Conservation (phyloP, 441 rosid genomes). For the Sinapis alba region DNA sequence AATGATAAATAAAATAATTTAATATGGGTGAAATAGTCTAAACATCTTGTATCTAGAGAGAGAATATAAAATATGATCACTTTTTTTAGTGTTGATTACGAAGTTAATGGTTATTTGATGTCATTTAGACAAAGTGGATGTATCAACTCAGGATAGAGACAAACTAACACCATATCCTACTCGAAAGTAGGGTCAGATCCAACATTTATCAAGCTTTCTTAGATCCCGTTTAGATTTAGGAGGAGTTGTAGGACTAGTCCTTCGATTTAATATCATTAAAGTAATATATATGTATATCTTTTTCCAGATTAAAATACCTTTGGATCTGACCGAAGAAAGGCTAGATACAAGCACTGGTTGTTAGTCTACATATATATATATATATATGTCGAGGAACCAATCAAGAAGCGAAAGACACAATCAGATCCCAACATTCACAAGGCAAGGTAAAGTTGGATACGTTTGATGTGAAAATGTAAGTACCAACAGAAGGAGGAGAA, state of each 20-base stretch:
- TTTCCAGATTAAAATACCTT: neutral
- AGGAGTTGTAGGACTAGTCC: neutral
- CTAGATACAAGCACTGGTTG: neutral
- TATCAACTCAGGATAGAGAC: neutral
- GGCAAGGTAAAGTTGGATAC: neutral
- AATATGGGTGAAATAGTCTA: no score
- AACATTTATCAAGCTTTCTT: neutral
- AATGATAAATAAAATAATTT: no score
- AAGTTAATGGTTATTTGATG: slow-evolving; percentile 30
- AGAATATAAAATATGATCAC: neutral
- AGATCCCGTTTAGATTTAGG: neutral
- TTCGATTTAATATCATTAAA: neutral
- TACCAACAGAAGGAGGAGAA: neutral
- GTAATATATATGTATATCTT: neutral
- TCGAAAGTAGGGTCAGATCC: neutral
- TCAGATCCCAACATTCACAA: neutral
- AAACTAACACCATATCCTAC: neutral
- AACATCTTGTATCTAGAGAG: no score
- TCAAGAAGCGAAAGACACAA: neutral
- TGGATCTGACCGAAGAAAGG: neutral
- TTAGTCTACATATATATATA: neutral
- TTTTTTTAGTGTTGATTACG: slow-evolving; percentile 9
- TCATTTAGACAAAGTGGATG: slow-evolving; percentile 26
- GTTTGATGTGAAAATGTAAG: neutral
- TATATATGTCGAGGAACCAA: neutral